These are phyloP conservation scores for Wallemia mellicola DNA, from an alignment of 1,284 basidiomycete genomes.

Conservation along the genomic window DNA sequence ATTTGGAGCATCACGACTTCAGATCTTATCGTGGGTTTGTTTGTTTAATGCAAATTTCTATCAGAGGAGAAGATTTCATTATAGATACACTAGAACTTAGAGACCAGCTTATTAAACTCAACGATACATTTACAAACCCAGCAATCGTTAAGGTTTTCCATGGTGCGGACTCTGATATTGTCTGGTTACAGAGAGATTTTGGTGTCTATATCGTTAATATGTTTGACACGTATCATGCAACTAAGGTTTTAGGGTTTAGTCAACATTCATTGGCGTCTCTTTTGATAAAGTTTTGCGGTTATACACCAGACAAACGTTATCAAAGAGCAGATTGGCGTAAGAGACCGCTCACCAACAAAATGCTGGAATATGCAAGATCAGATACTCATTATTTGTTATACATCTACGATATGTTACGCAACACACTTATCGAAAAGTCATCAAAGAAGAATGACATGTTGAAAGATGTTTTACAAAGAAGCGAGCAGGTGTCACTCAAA, in stretches of 20 bases:
- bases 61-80: conserved; percentile 54
- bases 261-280: conserved; percentile 54
- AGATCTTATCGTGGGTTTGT: conserved; percentile 61
- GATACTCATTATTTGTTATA: conserved; percentile 86
- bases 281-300: conserved; percentile 66
- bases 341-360: conserved; percentile 57
- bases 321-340: conserved; percentile 87
- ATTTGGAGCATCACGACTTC: conserved; percentile 75
- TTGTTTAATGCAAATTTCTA: conserved; percentile 79
- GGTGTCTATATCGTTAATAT: conserved; percentile 75
- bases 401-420: conserved; percentile 75
- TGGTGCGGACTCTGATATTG: conserved; percentile 73
- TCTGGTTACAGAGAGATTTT: conserved; percentile 91
- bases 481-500: conserved; percentile 38
- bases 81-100: conserved; percentile 54
- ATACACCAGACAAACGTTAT: conserved; percentile 79
- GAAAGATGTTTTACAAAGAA: conserved; percentile 30
- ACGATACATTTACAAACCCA: conserved; percentile 47
- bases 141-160: conserved; percentile 70
- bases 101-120: conserved; percentile 28
- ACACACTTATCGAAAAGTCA: conserved; percentile 34
- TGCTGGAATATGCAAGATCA: conserved; percentile 71
- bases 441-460: conserved; percentile 8
- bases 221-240: conserved; percentile 90
- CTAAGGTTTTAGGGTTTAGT: conserved; percentile 51